phyloP scores from a whole-genome alignment of 257 asterid species.

The Buddleja alternifolia region DNA sequence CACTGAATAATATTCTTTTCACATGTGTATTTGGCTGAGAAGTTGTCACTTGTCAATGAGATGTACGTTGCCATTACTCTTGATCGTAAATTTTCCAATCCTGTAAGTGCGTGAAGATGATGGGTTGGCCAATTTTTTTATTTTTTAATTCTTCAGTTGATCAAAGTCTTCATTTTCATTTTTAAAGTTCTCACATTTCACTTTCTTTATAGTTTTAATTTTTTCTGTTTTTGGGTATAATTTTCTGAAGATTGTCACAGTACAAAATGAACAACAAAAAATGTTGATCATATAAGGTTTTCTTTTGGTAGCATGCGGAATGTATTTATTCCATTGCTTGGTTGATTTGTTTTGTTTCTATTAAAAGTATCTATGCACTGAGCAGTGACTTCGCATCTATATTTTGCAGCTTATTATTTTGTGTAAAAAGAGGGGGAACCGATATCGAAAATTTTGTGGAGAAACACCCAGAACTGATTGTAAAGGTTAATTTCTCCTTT shows the following conservation, averaged over 20 bases:
- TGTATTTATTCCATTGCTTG: not conserved
- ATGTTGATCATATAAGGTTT: not conserved
- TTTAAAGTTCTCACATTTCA: not conserved
- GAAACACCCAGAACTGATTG: slow-evolving; percentile 89
- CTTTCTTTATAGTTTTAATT: not conserved
- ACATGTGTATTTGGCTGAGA: slow-evolving; percentile 94
- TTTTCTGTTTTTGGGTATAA: not conserved
- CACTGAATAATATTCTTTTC: slow-evolving; percentile 11
- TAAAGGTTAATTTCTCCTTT: slow-evolving; percentile 57
- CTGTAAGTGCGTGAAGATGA: slow-evolving; percentile 66
- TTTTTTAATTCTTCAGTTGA: not conserved
- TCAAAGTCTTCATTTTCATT: not conserved
- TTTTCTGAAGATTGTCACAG: not conserved
- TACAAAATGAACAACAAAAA: not conserved
- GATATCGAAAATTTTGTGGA: slow-evolving; percentile 98
- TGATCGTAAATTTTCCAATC: slow-evolving; percentile 93
- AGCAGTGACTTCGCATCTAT: slow-evolving; percentile 9
- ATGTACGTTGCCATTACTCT: slow-evolving; percentile 99
- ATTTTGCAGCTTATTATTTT: slow-evolving; percentile 83
- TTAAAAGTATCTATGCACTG: not conserved
- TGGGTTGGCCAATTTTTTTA: slow-evolving; percentile 6
- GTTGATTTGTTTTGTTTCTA: not conserved
- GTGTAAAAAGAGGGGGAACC: slow-evolving; percentile 95
- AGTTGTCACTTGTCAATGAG: slow-evolving; percentile 94
- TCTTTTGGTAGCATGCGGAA: not conserved